Base-by-base conservation (phyloP, 768 basidiomycete genomes). In the Scleroderma citrinum region DNA sequence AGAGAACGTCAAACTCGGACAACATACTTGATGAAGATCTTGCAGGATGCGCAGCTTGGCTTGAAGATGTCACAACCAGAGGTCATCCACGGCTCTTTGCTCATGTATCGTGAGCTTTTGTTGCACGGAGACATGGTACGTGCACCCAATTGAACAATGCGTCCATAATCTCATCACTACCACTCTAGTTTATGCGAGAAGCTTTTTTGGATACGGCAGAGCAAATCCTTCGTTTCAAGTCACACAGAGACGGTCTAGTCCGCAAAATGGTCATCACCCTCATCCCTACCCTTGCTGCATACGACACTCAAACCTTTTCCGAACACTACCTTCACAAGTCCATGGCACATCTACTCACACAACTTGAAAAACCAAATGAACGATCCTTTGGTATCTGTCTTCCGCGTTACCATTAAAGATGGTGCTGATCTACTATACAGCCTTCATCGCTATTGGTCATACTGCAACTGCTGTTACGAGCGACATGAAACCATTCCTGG, bases 371-470 rank as follows among this genome's bases (percentile, higher is more conserved):
- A 68, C 85, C 89, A 0, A 78, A 79, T 44, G 96, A 99, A 58
- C 78, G 94, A 32, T 83, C 87, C 29, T 88, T 90, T 56, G 90
- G 93, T 93, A 59, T 16, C 39, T n/a, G 12, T 16, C 16, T 12
- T 30, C 52, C 23, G n/a, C 17, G 47, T 37, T 7, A 23, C 23
- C 3, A 1, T 38, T 12, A 47, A 36, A 16, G 7, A 20, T 19
- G 45, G 47, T 10, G 46, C 54, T 30, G 56, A 13, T 35, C 2
- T 16, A 16, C 21, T 40, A 35, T 13, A 5, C 53, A 92, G 94
- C 94, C 3, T 98, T 97, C 64, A 85, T 93, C 56, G 94, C 96
- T 2, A 93, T 99, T 53, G 96, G 96, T 0, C 92, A 96, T 59
- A 89, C 95, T 44, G 92, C 96, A 2, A 81, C 82, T 37, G 87